These are phyloP conservation scores for Penicillium silybi DNA, from an alignment of 495 filamentous ascomycete species.

Conservation along the genomic window DNA sequence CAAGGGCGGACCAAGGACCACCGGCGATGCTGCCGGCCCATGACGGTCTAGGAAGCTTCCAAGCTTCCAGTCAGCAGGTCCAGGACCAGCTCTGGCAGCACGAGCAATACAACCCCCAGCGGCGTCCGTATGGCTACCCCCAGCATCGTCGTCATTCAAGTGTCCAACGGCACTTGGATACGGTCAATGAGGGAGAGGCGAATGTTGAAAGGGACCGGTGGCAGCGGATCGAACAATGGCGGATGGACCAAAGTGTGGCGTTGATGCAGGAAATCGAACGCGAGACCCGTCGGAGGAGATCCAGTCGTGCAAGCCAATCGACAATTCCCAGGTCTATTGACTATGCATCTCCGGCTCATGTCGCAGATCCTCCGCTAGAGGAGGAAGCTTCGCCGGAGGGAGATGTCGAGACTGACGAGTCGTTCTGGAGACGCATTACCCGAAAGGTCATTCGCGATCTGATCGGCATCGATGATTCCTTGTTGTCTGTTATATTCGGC, in stretches of 20 bases:
- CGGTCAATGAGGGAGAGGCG: constrained; percentile 56
- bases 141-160: constrained; percentile 50
- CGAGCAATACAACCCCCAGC: constrained; percentile 72
- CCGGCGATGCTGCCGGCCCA: constrained; percentile 77
- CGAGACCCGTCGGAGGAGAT: constrained; percentile 65
- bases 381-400: constrained; percentile 15
- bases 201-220: constrained; percentile 61
- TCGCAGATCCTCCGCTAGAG: constrained; percentile 21
- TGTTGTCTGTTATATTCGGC: constrained; percentile 83
- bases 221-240: constrained; percentile 83
- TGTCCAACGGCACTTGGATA: constrained; percentile 62
- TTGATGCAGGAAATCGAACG: constrained; percentile 84
- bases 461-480: constrained; percentile 82
- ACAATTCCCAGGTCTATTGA: constrained; percentile 20
- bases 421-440: constrained; percentile 78
- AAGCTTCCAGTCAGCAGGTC: constrained; percentile 47
- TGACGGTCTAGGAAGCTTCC: constrained; percentile 86
- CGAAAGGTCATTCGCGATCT: constrained; percentile 82
- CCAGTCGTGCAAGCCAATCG: constrained; percentile 33
- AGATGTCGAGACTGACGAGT: constrained; percentile 45
- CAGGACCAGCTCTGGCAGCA: constrained; percentile 84
- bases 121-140: constrained; percentile 28
- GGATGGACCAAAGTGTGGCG: constrained; percentile 81
- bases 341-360: constrained; percentile 13
- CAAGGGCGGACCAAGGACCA: constrained; percentile 45